A percentile compares a stretch with the other conserved stretches of the same genome.
These are phyloP conservation scores for Neofusicoccum parvum DNA, from an alignment of 2,329 filamentous ascomycete species.

Conservation along the genomic window DNA sequence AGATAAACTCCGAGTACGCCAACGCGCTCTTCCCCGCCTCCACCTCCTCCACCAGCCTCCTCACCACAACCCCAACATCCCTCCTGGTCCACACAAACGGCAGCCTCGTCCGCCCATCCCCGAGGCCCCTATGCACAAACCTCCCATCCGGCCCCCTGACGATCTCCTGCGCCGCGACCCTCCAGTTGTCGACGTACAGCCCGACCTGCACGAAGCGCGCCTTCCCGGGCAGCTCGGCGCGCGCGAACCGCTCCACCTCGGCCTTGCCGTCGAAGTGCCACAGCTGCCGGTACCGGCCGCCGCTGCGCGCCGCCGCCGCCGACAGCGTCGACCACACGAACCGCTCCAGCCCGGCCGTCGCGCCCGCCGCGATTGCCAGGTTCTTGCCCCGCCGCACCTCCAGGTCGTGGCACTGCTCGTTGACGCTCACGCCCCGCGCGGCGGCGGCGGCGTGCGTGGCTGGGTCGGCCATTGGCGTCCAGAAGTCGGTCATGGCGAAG, in stretches of 20 bases:
- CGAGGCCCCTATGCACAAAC: neutral
- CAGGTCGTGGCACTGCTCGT: neutral
- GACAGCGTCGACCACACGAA: neutral
- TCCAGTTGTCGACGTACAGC: neutral
- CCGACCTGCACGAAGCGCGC: neutral
- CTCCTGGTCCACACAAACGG: conserved; percentile 32
- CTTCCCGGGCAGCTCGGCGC: neutral
- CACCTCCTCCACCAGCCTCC: neutral
- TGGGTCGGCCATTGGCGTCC: neutral
- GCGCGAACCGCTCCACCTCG: neutral
- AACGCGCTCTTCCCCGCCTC: neutral
- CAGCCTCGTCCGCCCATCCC: conserved; percentile 36
- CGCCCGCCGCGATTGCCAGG: neutral
- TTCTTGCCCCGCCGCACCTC: neutral
- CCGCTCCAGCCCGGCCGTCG: neutral
- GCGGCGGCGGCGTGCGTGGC: neutral
- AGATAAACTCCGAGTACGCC: neutral
- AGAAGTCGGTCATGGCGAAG: conserved; percentile 42
- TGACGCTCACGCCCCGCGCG: neutral
- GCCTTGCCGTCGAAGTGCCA: conserved; percentile 1
- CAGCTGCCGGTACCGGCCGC: neutral
- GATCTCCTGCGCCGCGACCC: no score
- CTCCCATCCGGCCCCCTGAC: neutral
- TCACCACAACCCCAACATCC: neutral
- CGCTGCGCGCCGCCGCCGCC: neutral